Evolutionary conservation across 2,329 filamentous ascomycete species (phyloP).

Genomic region (Exophiala xenobiotica): DNA sequence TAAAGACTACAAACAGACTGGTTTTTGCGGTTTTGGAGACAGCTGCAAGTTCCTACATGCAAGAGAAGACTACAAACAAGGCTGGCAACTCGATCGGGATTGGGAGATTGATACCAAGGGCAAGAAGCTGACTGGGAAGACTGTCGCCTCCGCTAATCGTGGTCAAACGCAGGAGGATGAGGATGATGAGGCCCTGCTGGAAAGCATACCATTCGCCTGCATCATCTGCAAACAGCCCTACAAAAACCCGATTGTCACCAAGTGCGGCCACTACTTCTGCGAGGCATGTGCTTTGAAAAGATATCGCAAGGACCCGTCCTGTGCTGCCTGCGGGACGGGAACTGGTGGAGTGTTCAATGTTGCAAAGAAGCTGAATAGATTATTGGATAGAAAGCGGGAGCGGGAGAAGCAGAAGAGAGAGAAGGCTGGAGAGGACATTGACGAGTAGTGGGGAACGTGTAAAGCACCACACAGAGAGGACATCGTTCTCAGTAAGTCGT

Average conservation of each 20-base stretch:
- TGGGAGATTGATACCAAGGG: conserved; percentile 82
- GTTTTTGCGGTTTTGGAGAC: conserved; percentile 64
- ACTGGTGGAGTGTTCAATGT: conserved; percentile 89
- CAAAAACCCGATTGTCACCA: conserved; percentile 76
- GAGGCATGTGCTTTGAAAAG: conserved; percentile 82
- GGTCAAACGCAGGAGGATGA: conserved; percentile 34
- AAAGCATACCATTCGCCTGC: conserved; percentile 86
- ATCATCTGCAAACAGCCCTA: conserved; percentile 81
- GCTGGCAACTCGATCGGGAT: conserved; percentile 91
- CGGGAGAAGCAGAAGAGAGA: conserved; percentile 53
- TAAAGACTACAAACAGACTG: conserved; percentile 87
- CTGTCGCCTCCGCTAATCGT: conserved; percentile 49
- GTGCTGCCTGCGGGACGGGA: conserved; percentile 78
- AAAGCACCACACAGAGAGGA: background rate
- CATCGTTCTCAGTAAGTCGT: background rate
- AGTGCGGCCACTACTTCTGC: conserved; percentile 96
- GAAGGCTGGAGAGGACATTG: conserved; percentile 51
- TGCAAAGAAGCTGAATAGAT: conserved; percentile 76
- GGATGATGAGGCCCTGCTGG: conserved; percentile 53
- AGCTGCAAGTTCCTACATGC: conserved; percentile 70
- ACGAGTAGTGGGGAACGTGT: background rate
- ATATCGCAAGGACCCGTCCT: conserved; percentile 82
- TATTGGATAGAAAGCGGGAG: conserved; percentile 70
- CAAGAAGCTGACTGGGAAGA: conserved; percentile 50
- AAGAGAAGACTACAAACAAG: conserved; percentile 70